phyloP scores from a whole-genome alignment of 495 filamentous ascomycete species.

The Neurospora sp. region DNA sequence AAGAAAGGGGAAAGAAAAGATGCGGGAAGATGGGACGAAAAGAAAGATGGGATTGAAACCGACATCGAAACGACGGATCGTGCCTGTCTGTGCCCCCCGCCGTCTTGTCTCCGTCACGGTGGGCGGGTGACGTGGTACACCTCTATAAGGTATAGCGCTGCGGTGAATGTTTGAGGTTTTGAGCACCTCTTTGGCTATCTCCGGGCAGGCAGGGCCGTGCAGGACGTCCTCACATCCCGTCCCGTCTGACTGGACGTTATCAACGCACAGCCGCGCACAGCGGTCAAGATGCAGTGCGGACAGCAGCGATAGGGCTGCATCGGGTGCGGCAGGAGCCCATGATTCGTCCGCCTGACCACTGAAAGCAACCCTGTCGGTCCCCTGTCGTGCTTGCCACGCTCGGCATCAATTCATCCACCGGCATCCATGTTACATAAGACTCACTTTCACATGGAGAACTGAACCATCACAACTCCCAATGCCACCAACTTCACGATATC shows the following conservation, averaged over 20 bases:
- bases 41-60: not conserved
- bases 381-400: not conserved
- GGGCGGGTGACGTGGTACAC: not conserved
- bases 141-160: not conserved
- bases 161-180: not conserved
- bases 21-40: not conserved
- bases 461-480: not conserved
- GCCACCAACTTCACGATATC: not conserved
- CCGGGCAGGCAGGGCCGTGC: not conserved
- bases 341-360: not conserved
- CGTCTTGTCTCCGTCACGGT: not conserved
- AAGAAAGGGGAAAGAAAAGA: not conserved
- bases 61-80: not conserved
- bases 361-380: not conserved
- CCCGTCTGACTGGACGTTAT: not conserved
- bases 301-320: conserved; percentile 1
- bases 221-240: too few species aligned
- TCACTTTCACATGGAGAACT: not conserved
- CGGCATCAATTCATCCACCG: not conserved
- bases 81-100: not conserved
- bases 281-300: not conserved
- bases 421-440: not conserved
- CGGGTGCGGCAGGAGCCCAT: not conserved
- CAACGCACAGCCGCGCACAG: not conserved
- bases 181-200: not conserved